Percentiles rank a stretch among this genome's conserved stretches.
Evolutionary conservation across 1,284 basidiomycete species (phyloP).

Genomic region (Puccinia coronata): DNA sequence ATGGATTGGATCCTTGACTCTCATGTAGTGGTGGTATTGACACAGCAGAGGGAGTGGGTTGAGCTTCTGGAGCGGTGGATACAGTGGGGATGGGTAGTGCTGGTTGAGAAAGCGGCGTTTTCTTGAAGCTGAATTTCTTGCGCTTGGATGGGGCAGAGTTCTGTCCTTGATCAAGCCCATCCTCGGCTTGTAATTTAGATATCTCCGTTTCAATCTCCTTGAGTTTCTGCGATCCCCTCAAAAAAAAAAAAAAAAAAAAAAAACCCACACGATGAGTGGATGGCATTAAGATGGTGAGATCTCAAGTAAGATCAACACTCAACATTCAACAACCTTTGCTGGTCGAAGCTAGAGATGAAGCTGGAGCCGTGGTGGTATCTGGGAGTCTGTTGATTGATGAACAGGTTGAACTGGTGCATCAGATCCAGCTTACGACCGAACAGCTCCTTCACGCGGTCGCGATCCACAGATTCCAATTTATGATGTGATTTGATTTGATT

Average conservation of each 20-base stretch:
- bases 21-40: neutral
- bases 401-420: constrained; percentile 5
- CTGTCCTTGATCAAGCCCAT: neutral
- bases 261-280: neutral
- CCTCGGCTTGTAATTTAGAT: neutral
- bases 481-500: neutral
- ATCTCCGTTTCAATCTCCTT: neutral
- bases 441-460: neutral
- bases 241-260: neutral
- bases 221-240: neutral
- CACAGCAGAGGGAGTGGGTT: too few relatives aligned
- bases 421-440: neutral
- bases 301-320: neutral
- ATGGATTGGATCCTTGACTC: neutral
- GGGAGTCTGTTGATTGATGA: neutral
- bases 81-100: neutral
- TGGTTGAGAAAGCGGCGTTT: neutral
- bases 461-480: neutral
- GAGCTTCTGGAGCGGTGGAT: neutral
- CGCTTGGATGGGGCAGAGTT: neutral
- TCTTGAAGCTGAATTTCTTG: constrained; percentile 32
- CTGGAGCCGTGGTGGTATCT: neutral
- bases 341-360: constrained; percentile 6
- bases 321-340: constrained; percentile 18
- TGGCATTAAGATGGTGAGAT: neutral